These are phyloP conservation scores for Nicotiana paniculata DNA, from an alignment of 257 asterid species.

Conservation along the genomic window DNA sequence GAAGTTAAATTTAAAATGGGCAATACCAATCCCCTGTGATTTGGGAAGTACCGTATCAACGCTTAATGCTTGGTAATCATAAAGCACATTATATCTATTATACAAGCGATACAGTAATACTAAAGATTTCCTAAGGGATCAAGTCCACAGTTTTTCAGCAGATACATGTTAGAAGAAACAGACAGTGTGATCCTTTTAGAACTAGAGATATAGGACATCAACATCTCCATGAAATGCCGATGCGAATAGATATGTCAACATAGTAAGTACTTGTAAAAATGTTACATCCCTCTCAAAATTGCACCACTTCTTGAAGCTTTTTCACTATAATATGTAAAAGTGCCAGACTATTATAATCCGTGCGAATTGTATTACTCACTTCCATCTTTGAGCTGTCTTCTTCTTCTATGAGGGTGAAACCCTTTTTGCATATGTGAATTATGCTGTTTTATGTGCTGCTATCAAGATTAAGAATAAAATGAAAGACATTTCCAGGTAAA, in stretches of 20 bases:
- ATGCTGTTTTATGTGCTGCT: neutral
- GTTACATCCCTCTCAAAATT: neutral
- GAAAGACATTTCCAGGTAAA: conserved; percentile 3
- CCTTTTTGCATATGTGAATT: neutral
- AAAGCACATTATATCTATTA: neutral
- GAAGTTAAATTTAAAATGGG: neutral
- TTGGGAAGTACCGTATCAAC: neutral
- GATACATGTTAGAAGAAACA: neutral
- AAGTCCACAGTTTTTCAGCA: neutral
- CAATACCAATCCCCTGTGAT: neutral
- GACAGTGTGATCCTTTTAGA: neutral
- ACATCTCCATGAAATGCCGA: conserved; percentile 1
- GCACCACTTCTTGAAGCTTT: neutral
- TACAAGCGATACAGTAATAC: neutral
- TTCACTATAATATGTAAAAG: neutral
- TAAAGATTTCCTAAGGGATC: neutral
- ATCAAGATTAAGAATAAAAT: neutral
- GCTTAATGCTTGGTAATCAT: neutral
- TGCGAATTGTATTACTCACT: neutral
- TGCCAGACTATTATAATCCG: neutral
- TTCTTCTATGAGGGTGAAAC: neutral
- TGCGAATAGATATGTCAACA: neutral
- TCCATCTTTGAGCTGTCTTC: neutral
- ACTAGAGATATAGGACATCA: neutral
- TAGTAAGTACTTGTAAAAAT: no score